These are phyloP conservation scores for Yarrowia sp. DNA, from an alignment of 805 yeast species.

Conservation along the genomic window DNA sequence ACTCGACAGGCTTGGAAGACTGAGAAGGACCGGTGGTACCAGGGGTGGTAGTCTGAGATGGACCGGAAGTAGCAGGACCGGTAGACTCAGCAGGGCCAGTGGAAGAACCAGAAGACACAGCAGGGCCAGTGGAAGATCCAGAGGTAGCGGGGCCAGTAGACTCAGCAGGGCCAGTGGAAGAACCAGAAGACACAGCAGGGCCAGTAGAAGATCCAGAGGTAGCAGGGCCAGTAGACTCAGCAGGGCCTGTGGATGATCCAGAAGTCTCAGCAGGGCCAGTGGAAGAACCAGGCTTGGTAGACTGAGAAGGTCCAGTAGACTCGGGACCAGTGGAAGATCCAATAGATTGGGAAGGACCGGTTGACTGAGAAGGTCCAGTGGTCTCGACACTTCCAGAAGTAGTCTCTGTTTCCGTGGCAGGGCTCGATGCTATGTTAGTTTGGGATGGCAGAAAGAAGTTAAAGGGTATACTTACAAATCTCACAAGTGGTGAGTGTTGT, in stretches of 20 bases:
- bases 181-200: background rate
- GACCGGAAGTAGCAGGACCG: no score
- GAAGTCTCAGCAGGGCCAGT: background rate
- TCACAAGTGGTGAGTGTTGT: background rate
- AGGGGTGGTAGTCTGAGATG: no score
- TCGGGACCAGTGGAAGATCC: no score
- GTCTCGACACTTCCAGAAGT: background rate
- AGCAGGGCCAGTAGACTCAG: background rate
- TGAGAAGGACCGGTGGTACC: background rate
- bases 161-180: no score
- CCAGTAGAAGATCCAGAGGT: no score
- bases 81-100: background rate
- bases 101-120: no score
- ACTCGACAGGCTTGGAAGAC: background rate
- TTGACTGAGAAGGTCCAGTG: no score
- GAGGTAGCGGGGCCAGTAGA: no score
- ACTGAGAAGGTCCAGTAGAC: no score
- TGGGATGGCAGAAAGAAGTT: background rate
- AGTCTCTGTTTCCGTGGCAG: background rate
- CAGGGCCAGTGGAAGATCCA: no score
- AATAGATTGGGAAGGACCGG: no score
- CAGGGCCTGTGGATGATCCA: background rate
- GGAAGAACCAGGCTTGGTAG: background rate
- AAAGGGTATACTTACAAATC: background rate
- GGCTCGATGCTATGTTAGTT: background rate